These are phyloP conservation scores for Staphylotrichum tortipilum DNA, from an alignment of 495 filamentous ascomycete genomes.

Conservation along the genomic window DNA sequence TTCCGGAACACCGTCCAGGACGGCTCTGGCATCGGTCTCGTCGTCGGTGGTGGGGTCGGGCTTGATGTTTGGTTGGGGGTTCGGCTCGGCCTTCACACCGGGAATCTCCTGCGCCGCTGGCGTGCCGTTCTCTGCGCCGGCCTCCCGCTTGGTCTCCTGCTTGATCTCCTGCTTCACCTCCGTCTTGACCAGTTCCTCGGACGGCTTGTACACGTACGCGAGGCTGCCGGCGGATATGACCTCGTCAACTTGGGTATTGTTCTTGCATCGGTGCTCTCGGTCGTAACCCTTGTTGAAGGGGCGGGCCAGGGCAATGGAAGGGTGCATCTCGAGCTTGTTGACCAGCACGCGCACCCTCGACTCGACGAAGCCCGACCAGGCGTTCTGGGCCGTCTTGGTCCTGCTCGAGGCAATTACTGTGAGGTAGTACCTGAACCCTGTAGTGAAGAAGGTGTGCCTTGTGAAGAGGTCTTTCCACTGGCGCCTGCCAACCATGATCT, in stretches of 20 bases:
- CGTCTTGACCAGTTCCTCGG: slow-evolving; percentile 43
- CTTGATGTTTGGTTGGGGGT: slow-evolving; percentile 7
- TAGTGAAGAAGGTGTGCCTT: slow-evolving; percentile 85
- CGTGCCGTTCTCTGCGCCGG: slow-evolving; percentile 24
- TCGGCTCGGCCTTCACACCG: slow-evolving; percentile 10
- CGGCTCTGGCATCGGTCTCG: slow-evolving; percentile 8
- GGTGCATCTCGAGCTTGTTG: slow-evolving; percentile 63
- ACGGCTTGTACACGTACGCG: slow-evolving; percentile 53
- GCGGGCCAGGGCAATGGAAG: slow-evolving; percentile 71
- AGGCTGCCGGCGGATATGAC: slow-evolving; percentile 65
- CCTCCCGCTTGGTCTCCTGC: slow-evolving; percentile 35
- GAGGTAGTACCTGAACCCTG: slow-evolving; percentile 89
- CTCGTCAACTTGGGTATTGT: slow-evolving; percentile 58
- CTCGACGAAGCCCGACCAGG: slow-evolving; percentile 87
- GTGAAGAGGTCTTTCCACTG: slow-evolving; percentile 83
- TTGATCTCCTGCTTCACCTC: slow-evolving; percentile 29
- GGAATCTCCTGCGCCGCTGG: slow-evolving; percentile 15
- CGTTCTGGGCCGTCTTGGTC: slow-evolving; percentile 72
- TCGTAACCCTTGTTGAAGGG: slow-evolving; percentile 92
- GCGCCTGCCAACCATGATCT: slow-evolving; percentile 62
- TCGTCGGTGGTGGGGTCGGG: slow-evolving; percentile 6
- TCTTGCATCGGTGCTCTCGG: slow-evolving; percentile 63
- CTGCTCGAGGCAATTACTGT: slow-evolving; percentile 78
- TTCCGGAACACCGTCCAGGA: slow-evolving; percentile 19
- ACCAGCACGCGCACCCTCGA: slow-evolving; percentile 85